Evolutionary conservation across 2,329 filamentous ascomycete species (phyloP).

Genomic region (Ascosphaera apis): DNA sequence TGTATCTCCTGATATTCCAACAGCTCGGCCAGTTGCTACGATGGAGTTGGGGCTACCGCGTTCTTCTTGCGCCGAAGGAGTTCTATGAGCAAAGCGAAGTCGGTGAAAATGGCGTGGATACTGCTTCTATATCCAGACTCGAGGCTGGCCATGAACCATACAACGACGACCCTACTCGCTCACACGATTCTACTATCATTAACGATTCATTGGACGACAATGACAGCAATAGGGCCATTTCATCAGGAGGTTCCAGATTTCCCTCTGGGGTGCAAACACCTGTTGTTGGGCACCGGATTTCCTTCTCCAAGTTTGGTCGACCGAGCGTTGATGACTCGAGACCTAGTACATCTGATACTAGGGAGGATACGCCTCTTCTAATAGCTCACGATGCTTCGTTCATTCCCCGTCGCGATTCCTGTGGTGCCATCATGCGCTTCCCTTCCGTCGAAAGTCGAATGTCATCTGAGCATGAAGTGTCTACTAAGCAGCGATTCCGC

Average conservation of each 20-base stretch:
- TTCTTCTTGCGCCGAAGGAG: conserved; percentile 68
- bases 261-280: conserved; percentile 20
- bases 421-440: conserved; percentile 39
- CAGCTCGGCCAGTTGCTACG: conserved; percentile 85
- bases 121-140: neutral
- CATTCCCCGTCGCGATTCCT: conserved; percentile 17
- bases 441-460: conserved; percentile 14
- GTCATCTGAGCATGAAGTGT: conserved; percentile 6
- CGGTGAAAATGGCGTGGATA: neutral
- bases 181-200: conserved; percentile 1
- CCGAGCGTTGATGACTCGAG: conserved; percentile 4
- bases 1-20: conserved; percentile 93
- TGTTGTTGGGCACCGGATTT: conserved; percentile 12
- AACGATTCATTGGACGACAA: conserved; percentile 7
- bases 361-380: conserved; percentile 7
- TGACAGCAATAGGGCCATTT: conserved; percentile 4
- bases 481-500: neutral
- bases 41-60: conserved; percentile 97
- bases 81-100: conserved; percentile 13
- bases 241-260: conserved; percentile 9
- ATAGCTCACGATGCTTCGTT: conserved; percentile 14
- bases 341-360: neutral
- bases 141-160: conserved; percentile 9
- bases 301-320: conserved; percentile 14
- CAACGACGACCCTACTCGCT: conserved; percentile 8